A percentile compares a stretch with the other conserved stretches of the same genome.
phyloP scores from a whole-genome alignment of 2,329 filamentous ascomycete species.

The Huntiella bhutanensis region DNA sequence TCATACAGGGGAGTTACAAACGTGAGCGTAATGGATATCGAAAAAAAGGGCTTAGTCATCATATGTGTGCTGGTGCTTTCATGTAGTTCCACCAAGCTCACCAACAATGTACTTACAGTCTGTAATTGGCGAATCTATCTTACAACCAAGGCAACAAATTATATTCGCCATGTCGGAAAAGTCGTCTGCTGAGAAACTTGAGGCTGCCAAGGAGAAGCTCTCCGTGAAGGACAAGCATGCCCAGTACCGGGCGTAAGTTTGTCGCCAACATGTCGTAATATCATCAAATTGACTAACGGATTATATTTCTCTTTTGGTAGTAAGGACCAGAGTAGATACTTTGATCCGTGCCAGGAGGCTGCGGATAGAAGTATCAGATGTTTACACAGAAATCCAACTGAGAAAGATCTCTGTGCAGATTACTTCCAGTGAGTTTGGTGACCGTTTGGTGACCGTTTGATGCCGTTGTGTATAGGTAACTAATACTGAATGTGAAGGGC shows the following conservation, averaged over 20 bases:
- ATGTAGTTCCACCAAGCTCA: too few relatives aligned
- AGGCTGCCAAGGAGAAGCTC: neutral
- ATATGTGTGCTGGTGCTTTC: too few relatives aligned
- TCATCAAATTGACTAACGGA: neutral
- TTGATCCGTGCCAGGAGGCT: constrained; percentile 89
- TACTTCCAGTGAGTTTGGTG: constrained; percentile 66
- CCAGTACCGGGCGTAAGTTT: constrained; percentile 11
- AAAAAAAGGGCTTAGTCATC: too few relatives aligned
- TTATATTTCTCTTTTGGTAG: constrained; percentile 25
- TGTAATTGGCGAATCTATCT: too few relatives aligned
- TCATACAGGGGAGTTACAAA: too few relatives aligned
- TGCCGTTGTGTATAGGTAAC: neutral
- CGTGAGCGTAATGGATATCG: too few relatives aligned
- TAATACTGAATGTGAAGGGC: constrained; percentile 35
- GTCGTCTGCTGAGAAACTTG: constrained; percentile 4
- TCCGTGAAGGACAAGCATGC: constrained; percentile 7
- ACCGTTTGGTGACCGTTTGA: constrained; percentile 17
- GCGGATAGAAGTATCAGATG: constrained; percentile 73
- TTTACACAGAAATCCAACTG: constrained; percentile 70
- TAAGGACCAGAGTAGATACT: constrained; percentile 76
- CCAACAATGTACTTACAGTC: too few relatives aligned
- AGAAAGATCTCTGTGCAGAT: constrained; percentile 76
- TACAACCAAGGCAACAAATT: too few relatives aligned
- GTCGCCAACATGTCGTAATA: neutral
- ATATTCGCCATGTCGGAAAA: neutral